These are phyloP conservation scores for Leucosporidium yakuticum DNA, from an alignment of 768 basidiomycete species.

Conservation along the genomic window DNA sequence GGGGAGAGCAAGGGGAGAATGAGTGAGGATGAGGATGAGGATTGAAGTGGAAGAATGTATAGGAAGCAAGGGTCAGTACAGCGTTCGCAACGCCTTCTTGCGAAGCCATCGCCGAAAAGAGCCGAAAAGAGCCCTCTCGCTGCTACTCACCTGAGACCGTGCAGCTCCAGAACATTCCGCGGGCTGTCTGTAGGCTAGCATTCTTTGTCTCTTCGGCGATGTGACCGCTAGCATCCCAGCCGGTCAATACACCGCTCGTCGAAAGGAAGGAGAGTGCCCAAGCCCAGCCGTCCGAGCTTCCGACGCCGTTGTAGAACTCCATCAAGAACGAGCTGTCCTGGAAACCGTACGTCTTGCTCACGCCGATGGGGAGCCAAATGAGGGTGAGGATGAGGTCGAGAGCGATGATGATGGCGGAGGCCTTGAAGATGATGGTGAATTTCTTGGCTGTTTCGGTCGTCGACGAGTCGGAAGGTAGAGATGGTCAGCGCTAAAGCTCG, in stretches of 20 bases:
- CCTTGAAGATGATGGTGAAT: slow-evolving; percentile 71
- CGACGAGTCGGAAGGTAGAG: not conserved
- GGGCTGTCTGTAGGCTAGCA: slow-evolving; percentile 70
- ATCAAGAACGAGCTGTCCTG: slow-evolving; percentile 75
- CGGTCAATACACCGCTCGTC: slow-evolving; percentile 78
- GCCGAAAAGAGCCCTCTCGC: not conserved
- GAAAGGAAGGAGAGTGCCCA: slow-evolving; percentile 85
- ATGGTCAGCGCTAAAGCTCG: not conserved
- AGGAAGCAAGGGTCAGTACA: no score
- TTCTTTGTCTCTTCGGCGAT: slow-evolving; percentile 85
- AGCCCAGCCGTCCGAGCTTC: slow-evolving; percentile 68
- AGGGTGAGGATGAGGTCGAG: slow-evolving; percentile 80
- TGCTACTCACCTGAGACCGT: slow-evolving; percentile 57
- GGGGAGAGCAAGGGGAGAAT: slow-evolving; percentile 67
- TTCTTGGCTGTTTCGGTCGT: slow-evolving; percentile 37
- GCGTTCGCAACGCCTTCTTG: no score
- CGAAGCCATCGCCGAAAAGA: not conserved
- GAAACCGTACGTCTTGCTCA: slow-evolving; percentile 82
- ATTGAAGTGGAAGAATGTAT: no score
- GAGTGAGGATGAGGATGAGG: no score
- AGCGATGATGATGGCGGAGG: slow-evolving; percentile 67
- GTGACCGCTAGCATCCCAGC: slow-evolving; percentile 70
- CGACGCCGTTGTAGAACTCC: slow-evolving; percentile 65
- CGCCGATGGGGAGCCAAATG: slow-evolving; percentile 89
- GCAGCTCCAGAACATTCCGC: slow-evolving; percentile 72